Evolutionary conservation across 495 filamentous ascomycete genomes (phyloP).

Genomic region (Darksidea phi): DNA sequence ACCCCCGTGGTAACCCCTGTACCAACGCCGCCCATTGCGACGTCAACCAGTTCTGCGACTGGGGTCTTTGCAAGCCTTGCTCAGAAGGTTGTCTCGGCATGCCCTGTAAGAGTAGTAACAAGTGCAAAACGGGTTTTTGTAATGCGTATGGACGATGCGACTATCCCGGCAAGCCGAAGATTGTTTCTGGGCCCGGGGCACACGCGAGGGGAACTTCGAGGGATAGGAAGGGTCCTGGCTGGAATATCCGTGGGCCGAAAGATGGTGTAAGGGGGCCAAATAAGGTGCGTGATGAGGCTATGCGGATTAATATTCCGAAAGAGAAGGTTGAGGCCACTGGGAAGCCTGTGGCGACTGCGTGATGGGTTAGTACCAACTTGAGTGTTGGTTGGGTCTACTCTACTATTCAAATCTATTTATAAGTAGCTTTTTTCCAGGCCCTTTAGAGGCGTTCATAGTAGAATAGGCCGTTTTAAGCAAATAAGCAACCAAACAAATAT

Average conservation of each 20-base stretch:
- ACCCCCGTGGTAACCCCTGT: constrained; percentile 23
- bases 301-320: constrained; percentile 23
- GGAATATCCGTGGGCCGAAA: constrained; percentile 15
- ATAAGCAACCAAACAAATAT: too few species aligned
- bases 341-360: background rate
- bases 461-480: too few species aligned
- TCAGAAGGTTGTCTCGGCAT: constrained; percentile 25
- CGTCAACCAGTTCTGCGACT: constrained; percentile 29
- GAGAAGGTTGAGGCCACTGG: constrained; percentile 25
- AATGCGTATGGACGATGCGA: constrained; percentile 30
- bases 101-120: constrained; percentile 20
- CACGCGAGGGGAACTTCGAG: background rate
- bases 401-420: too few species aligned
- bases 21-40: constrained; percentile 20
- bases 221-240: constrained; percentile 14
- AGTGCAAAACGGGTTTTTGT: constrained; percentile 32
- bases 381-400: too few species aligned
- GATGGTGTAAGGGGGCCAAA: constrained; percentile 15
- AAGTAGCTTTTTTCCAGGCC: too few species aligned
- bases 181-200: constrained; percentile 9
- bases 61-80: constrained; percentile 29
- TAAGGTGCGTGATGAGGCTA: constrained; percentile 29
- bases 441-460: too few species aligned
- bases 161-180: constrained; percentile 22
- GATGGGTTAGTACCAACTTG: background rate